Conservation (phyloP, 768 basidiomycete genomes). For the Exsudoporus frostii region DNA sequence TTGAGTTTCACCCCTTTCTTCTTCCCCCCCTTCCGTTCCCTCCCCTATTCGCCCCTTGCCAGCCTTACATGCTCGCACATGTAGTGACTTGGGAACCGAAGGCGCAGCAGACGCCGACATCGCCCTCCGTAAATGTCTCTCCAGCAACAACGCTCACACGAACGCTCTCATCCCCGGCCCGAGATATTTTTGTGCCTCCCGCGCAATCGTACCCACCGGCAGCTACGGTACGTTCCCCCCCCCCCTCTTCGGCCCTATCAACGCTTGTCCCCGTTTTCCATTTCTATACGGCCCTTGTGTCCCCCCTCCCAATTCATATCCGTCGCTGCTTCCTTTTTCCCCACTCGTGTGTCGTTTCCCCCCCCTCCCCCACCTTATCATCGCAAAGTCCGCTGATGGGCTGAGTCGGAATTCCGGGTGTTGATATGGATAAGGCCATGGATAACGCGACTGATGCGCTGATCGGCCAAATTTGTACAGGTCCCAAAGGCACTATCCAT, state of each 20-base stretch:
- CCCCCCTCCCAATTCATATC: not conserved
- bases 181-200: conserved; percentile 56
- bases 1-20: too few relatives aligned
- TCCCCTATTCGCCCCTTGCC: not conserved
- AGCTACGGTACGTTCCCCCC: conserved; percentile 44
- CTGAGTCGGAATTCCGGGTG: not conserved
- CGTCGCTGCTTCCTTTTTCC: not conserved
- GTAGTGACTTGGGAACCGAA: conserved; percentile 65
- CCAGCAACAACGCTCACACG: conserved; percentile 36
- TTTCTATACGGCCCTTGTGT: not conserved
- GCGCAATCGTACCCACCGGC: conserved; percentile 59
- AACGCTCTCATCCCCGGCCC: conserved; percentile 57
- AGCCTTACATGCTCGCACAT: not conserved
- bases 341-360: not conserved
- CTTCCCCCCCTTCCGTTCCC: too few relatives aligned
- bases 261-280: not conserved
- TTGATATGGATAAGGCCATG: not conserved
- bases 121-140: conserved; percentile 52
- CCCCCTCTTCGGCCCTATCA: not conserved
- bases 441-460: not conserved
- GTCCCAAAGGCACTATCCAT: conserved; percentile 49
- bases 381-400: conserved; percentile 13
- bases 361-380: conserved; percentile 7
- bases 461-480: conserved; percentile 29
- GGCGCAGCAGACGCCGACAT: conserved; percentile 63